Evolutionary conservation across 108 stramenopile genomes (phyloP), one percentile per base, ranked within the genome.

Genomic region (Stephanodiscus minutulus): DNA sequence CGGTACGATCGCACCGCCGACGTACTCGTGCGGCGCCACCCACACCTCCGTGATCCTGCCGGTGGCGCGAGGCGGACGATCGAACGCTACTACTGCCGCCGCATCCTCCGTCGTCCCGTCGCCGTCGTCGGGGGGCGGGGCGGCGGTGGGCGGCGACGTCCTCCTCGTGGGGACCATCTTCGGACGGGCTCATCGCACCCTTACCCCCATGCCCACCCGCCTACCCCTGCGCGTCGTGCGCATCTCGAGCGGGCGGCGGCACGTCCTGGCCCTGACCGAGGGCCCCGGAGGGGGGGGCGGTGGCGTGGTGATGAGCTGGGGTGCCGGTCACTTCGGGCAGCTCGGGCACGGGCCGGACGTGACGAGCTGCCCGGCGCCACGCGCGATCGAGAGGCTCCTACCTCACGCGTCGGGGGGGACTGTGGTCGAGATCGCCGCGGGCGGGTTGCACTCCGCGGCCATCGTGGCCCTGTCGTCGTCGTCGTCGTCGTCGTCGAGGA

Each of bases 311-410:
- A 66, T 86, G 49, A 80, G 83, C 56, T 94, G 91, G 91, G 93
- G 93, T 5, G 89, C 91, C 11, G 93, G 93, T 33, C 91, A 94
- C 70, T 94, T 94, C 85, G 93, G 93, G 27, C 93, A 94, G 70
- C 55, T 94, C 50, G 93, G 89, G 28, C 79, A 87, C 52, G 89
- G 88, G 3, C 72, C 71, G 17, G 85, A 85, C 57, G 35, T 80
- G 2, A 74, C 62, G 18, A 65, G 73, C 41, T 56, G 73, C 43
- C 28, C 75, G 1, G 68, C 85, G 41, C 82, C 81, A 20, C 87
- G 90, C 0, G 76, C 77, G 2, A 77, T 92, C 29, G 84, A 89
- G 64, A 48, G 83, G 31, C 71, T 94, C 5, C 67, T 92, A 52
- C 93, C 93, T 0, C 86, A 85, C 27, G 41, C 47, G 15, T 72